Evolutionary conservation across 257 asterid species (phyloP).

Genomic region (Rubia yunnanensis): DNA sequence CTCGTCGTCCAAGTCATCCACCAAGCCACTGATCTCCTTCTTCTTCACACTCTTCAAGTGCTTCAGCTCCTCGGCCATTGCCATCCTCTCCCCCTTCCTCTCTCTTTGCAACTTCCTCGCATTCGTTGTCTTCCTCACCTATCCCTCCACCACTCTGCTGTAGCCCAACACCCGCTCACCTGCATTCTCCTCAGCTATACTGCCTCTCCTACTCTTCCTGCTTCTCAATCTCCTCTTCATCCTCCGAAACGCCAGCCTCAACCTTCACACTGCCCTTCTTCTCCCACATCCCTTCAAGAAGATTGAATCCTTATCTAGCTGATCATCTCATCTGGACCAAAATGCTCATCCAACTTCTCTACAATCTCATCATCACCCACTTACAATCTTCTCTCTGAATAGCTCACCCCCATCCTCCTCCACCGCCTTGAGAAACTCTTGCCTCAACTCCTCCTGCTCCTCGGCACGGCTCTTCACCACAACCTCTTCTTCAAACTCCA

Average conservation of each 20-base stretch:
- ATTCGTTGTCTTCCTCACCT: conserved; percentile 48
- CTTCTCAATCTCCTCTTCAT: conserved; percentile 62
- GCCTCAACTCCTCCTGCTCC: conserved; percentile 65
- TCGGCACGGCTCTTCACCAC: conserved; percentile 44
- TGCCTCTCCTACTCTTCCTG: conserved; percentile 80
- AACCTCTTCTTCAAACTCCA: conserved; percentile 36
- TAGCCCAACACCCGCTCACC: conserved; percentile 74
- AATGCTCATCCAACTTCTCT: conserved; percentile 48
- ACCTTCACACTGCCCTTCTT: conserved; percentile 17
- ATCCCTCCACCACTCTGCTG: conserved; percentile 65
- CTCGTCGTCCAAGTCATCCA: conserved; percentile 67
- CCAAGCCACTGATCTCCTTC: conserved; percentile 65
- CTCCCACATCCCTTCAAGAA: conserved; percentile 70
- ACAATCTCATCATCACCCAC: conserved; percentile 20
- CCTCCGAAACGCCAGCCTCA: conserved; percentile 44
- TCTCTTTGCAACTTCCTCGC: conserved; percentile 69
- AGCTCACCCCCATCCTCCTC: conserved; percentile 40
- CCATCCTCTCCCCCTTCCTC: conserved; percentile 76
- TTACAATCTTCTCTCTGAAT: conserved; percentile 37
- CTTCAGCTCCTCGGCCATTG: conserved; percentile 66
- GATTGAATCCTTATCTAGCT: conserved; percentile 41
- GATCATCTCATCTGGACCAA: conserved; percentile 63
- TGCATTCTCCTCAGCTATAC: conserved; percentile 65
- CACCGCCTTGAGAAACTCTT: conserved; percentile 34
- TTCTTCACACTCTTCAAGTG: conserved; percentile 76